Evolutionary conservation across 169 alveolate species (phyloP).

Genomic region (Fabrea salina): DNA sequence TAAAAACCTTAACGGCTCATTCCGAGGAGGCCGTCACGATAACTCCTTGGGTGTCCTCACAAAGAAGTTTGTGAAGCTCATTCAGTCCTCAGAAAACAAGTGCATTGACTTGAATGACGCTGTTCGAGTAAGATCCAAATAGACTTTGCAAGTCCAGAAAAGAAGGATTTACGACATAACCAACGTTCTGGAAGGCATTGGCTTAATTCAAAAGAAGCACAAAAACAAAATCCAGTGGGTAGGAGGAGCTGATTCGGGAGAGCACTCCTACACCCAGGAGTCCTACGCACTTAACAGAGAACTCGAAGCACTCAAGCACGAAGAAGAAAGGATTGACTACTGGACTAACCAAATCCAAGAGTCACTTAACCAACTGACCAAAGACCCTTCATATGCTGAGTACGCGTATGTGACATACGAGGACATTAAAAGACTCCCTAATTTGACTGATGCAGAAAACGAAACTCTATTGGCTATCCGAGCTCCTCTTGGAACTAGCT

Average conservation of each 20-base stretch:
- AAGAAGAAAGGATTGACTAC: slow-evolving; percentile 40
- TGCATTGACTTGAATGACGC: slow-evolving; percentile 71
- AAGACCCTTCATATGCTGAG: slow-evolving; percentile 45
- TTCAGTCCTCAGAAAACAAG: slow-evolving; percentile 51
- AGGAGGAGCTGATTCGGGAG: not conserved
- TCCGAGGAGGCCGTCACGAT: slow-evolving; percentile 43
- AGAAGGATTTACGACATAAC: slow-evolving; percentile 86
- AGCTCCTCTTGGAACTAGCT: slow-evolving; percentile 55
- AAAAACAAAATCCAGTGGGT: slow-evolving; percentile 31
- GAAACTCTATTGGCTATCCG: slow-evolving; percentile 55
- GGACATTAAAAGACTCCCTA: slow-evolving; percentile 39
- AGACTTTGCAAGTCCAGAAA: slow-evolving; percentile 67
- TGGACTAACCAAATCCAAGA: slow-evolving; percentile 27
- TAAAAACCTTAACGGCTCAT: not conserved
- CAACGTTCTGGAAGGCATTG: slow-evolving; percentile 85
- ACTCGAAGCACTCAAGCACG: slow-evolving; percentile 24
- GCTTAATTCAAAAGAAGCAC: slow-evolving; percentile 49
- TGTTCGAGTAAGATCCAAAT: slow-evolving; percentile 32
- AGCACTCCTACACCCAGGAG: slow-evolving; percentile 20
- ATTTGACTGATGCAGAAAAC: slow-evolving; percentile 10
- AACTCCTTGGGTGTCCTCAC: slow-evolving; percentile 75
- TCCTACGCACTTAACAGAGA: not conserved
- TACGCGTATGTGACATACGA: slow-evolving; percentile 63
- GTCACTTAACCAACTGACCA: slow-evolving; percentile 35
- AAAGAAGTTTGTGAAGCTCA: slow-evolving; percentile 66